Base-by-base conservation (phyloP, 495 filamentous ascomycete genomes). In the Pseudomonodictys pantanalensis region DNA sequence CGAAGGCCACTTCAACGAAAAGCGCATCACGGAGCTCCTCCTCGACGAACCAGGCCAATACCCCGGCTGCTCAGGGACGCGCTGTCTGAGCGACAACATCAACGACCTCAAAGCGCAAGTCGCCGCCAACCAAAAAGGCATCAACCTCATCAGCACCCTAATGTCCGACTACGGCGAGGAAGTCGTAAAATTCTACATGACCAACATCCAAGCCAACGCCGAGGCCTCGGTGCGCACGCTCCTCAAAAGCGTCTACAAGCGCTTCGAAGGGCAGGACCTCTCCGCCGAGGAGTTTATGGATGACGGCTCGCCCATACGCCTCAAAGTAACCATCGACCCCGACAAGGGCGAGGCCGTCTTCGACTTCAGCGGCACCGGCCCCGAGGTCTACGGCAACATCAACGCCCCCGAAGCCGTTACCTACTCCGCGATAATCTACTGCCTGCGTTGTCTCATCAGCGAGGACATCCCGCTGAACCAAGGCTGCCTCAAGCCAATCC, bases 401-500 rank as follows among this genome's bases (percentile, higher is more conserved):
- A 97, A 98, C 69, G 93, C 93, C 9, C 93, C 93, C 1, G 83
- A 95, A 76, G 91, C 93, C 23, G 89, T 98, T 46, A 95, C 92
- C 1, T 95, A 92, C 75, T 90, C 85, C 11, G 93, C 93, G 46
- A 96, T 97, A 66, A 98, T 98, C 70, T 98, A 97, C 78, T 92
- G 91, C 61, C 81, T 98, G 20, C 86, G 93, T 20, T 92, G 88
- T 72, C 84, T 98, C 66, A 96, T 98, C 67, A 86, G 84, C 3
- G 85, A 92, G 65, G 92, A 97, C 70, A 95, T 98, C 25, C 93
- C 93, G 0, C 81, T 98, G 15, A 98, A 98, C 76, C 93, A 98
- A 74, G 93, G 93, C 62, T 98, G 93, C 62, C 79, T 98, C 10
- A 85, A 82, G 39, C 93, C 93, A 3, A 89, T 98, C 71, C 81